Evolutionary conservation across 1,284 basidiomycete genomes (phyloP), one percentile per base, ranked within the genome.

Genomic region (Microbotryum intermedium): DNA sequence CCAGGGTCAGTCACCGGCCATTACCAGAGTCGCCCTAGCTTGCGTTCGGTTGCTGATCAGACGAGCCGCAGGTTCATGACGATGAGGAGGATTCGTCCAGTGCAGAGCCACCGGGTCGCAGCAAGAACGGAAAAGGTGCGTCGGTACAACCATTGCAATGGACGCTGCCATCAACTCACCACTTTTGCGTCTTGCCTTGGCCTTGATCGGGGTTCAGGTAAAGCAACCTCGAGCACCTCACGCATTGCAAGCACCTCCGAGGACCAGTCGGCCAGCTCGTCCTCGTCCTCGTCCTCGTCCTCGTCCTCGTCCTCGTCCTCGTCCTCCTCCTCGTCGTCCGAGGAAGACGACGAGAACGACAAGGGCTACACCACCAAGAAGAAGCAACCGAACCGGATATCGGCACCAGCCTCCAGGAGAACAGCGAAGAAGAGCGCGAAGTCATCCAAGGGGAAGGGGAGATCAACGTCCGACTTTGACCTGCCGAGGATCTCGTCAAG

Each of bases 401-500:
- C 49, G 53, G 25, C n/a, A 6, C 9, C 26, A 11, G 20, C 26
- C n/a, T 51, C 50, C 16, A 51, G 13, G 26, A 51, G 30, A 51
- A 30, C 50, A 10, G 23, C 50, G 11, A 25, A 20, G 49, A 50
- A 28, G 49, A 54, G 30, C 47, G 42, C 28, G 51, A 50, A 21
- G 57, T 46, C 11, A 26, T 59, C n/a, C 23, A 58, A 30, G 58
- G 47, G n/a, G 18, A 56, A 9, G 45, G 56, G 43, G 53, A 50
- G 30, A 43, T 55, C 58, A 18, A 55, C 47, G 16, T 49, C 50
- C 29, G 63, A 65, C 47, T 69, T 67, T 23, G 66, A 66, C 51
- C 51, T 69, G 45, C 68, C 65, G 20, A 34, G 67, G 28, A 23
- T 66, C 30, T 68, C 67, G 57, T 60, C 57, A 23, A 49, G 69